Conservation (phyloP, 495 filamentous ascomycete species). For the Tuber magnatum region DNA sequence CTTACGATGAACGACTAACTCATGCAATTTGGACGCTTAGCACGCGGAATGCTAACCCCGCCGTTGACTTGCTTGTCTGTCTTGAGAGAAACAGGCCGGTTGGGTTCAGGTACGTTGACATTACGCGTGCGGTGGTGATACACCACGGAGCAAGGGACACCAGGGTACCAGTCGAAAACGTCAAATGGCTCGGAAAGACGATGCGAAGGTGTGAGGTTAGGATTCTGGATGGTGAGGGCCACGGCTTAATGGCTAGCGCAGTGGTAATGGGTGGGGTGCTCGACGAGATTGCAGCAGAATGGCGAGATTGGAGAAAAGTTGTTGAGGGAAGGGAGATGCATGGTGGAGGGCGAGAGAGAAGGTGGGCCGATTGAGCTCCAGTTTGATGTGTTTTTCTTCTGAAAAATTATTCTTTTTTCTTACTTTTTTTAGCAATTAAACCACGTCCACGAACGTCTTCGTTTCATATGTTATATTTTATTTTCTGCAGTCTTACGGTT, state of each 20-base stretch:
- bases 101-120: conserved; percentile 95
- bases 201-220: conserved; percentile 91
- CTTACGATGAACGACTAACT: conserved; percentile 80
- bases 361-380: conserved; percentile 21
- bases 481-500: not conserved
- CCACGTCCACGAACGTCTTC: not conserved
- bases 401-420: not conserved
- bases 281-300: conserved; percentile 87
- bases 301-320: conserved; percentile 81
- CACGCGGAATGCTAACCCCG: conserved; percentile 84
- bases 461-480: not conserved
- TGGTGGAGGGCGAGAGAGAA: conserved; percentile 35
- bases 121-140: conserved; percentile 80
- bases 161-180: conserved; percentile 88
- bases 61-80: conserved; percentile 86
- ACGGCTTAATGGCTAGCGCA: conserved; percentile 94
- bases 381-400: conserved; percentile 1
- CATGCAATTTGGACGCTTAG: conserved; percentile 92
- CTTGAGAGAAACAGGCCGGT: conserved; percentile 85
- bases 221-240: conserved; percentile 83
- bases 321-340: conserved; percentile 47
- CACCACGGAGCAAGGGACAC: conserved; percentile 90
- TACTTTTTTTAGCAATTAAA: not conserved
- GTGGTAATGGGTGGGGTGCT: conserved; percentile 84
- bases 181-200: conserved; percentile 84